Base-by-base conservation (phyloP, 441 rosid species). In the Syzygium malaccense region DNA sequence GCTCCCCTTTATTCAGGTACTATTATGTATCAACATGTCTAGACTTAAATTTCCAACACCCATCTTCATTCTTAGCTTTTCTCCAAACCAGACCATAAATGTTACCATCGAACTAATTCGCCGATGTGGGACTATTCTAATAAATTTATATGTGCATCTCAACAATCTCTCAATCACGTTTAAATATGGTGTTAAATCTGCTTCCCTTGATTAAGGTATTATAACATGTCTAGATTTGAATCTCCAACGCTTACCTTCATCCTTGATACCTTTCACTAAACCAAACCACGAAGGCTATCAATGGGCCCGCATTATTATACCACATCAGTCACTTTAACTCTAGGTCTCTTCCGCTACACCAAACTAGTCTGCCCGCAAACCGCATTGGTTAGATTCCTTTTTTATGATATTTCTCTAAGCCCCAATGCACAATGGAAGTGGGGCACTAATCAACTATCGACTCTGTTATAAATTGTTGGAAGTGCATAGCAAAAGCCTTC, bases 371-470 rank as follows among this genome's bases (percentile, higher is more conserved):
- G 14, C n/a, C 2, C 3, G 3, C 0, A 26, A 58, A 58, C 6
- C 4, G 14, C 14, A 13, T 58, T 26, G n/a, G 30, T 58, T 14
- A 25, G 0, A 26, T 58, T 37, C 0, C 3, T 11, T 71, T 25
- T 1, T 37, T 37, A 7, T 10, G 4, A 71, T 19, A 71, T 37
- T 37, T 71, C 37, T 10, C 45, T 15, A 11, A 71, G 20, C 4
- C 20, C 23, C 14, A 1, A 20, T 71, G 1, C 15, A 33, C 3
- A 1, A 3, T 4, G 28, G 12, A 7, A 37, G 4, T 71, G 4
- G 10, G 4, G 4, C 28, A 33, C 1, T 28, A 37, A 19, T 33
- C 1, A 37, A 71, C 2, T 2, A 20, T 33, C 2, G 0, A 1
- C 8, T 37, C 11, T 71, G 1, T 19, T 37, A 37, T 71, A 5